A percentile compares a stretch with the other conserved stretches of the same genome.
Conservation (phyloP, 495 filamentous ascomycete genomes). For the Neurospora sublineolata region DNA sequence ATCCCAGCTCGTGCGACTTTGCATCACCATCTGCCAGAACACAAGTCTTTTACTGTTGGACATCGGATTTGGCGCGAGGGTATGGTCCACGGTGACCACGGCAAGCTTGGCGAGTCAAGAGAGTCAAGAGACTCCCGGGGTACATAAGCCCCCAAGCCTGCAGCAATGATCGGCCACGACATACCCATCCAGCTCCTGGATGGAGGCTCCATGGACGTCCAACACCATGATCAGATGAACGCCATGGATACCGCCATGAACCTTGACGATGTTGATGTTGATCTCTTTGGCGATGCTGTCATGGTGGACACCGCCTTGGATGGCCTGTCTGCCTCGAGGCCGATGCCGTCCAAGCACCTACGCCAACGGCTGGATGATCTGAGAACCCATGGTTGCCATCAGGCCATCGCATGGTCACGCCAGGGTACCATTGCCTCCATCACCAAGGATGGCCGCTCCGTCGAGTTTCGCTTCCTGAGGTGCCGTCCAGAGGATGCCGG, state of each 20-base stretch:
- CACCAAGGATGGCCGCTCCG: constrained; percentile 50
- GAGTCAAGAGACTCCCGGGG: neutral
- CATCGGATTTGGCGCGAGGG: neutral
- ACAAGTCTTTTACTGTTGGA: neutral
- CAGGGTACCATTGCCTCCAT: constrained; percentile 80
- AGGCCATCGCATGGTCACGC: constrained; percentile 86
- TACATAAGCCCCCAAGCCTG: neutral
- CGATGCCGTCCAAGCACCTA: constrained; percentile 51
- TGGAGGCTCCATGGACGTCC: constrained; percentile 4
- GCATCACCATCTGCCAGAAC: neutral
- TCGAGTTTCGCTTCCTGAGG: constrained; percentile 61
- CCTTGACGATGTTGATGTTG: constrained; percentile 59
- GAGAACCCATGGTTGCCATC: constrained; percentile 65
- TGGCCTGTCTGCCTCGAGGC: constrained; percentile 25
- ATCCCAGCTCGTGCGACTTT: neutral
- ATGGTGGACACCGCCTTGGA: constrained; percentile 35
- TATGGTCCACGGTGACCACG: neutral
- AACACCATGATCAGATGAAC: constrained; percentile 7
- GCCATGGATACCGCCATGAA: constrained; percentile 28
- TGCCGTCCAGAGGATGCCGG: constrained; percentile 57
- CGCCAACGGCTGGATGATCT: constrained; percentile 69
- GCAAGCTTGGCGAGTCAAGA: neutral
- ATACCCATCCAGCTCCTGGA: constrained; percentile 27
- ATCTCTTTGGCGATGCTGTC: constrained; percentile 65
- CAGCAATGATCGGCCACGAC: constrained; percentile 18